Evolutionary conservation across 1,139 yeast species (phyloP), one percentile per base, ranked within the genome.

Genomic region (Taphrina betulina): DNA sequence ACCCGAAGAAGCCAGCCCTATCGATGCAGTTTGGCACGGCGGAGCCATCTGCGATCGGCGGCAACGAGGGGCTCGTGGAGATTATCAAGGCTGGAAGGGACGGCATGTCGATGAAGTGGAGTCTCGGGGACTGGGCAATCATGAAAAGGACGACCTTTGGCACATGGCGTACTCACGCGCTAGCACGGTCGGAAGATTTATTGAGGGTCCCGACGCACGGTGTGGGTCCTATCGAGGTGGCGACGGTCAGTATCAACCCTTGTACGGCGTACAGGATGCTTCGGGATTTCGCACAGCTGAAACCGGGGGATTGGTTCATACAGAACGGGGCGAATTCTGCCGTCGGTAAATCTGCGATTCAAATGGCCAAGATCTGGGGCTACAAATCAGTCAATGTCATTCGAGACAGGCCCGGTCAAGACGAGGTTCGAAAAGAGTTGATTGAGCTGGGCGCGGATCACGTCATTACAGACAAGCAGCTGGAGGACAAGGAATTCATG

Each of bases 281-380:
- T 60, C 83, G 83, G 24, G 79, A 83, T 68, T 87, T 80, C 67
- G 78, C 76, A 46, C 75, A 80, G 48, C 76, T 86, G 69, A 63
- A 72, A 48, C 67, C 81, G 2, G 92, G 90, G 8, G 96, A 92
- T 69, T 94, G 96, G 96, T 80, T 92, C 64, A 82, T 94, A 62
- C 98, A 92, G 71, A 92, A 92, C 67, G 98, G 96, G 35, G 97
- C 96, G 38, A 92, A 88, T 63, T 87, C 96, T 5, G 95, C 95
- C 20, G 98, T 92, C 10, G 96, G 96, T n/a, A 82, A 89, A 64
- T 84, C 86, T 63, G 97, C 95, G 3, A 77, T 89, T 50, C 99
- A 92, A 70, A 79, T 94, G 58, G 96, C 87, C 33, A 78, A 79
- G 62, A 72, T 83, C 40, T 76, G 85, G 69, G 96, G 95, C 0